Percentiles rank a stretch among this genome's conserved stretches.
Evolutionary conservation across 2,329 filamentous ascomycete genomes (phyloP).

Genomic region (Aureobasidium sp.): DNA sequence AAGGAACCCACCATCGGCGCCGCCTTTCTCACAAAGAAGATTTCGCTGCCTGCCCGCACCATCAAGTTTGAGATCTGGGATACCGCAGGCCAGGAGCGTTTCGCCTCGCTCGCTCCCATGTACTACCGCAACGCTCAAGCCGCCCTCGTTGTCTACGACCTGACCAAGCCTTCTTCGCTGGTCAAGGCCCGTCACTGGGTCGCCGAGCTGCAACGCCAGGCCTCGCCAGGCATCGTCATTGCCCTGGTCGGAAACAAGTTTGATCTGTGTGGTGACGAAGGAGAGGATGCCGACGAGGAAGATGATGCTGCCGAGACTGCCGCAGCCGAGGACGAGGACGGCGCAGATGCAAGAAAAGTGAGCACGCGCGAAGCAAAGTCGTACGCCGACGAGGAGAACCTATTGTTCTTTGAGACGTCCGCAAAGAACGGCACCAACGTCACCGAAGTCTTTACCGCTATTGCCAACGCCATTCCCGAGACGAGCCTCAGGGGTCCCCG

Average conservation of each 20-base stretch:
- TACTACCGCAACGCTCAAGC: slow-evolving; percentile 99
- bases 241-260: slow-evolving; percentile 95
- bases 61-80: slow-evolving; percentile 76
- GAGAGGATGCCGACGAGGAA: slow-evolving; percentile 38
- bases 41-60: slow-evolving; percentile 83
- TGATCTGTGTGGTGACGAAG: slow-evolving; percentile 58
- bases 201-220: slow-evolving; percentile 91
- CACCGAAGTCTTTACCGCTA: slow-evolving; percentile 91
- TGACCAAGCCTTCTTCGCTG: slow-evolving; percentile 91
- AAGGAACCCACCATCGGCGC: slow-evolving; percentile 99
- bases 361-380: slow-evolving; percentile 82
- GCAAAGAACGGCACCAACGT: slow-evolving; percentile 96
- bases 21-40: slow-evolving; percentile 97
- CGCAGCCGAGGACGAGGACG: slow-evolving; percentile 37
- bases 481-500: slow-evolving; percentile 85
- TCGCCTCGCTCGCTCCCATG: slow-evolving; percentile 94
- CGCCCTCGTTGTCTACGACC: slow-evolving; percentile 94
- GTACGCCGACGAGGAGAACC: slow-evolving; percentile 88
- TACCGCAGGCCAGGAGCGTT: slow-evolving; percentile 94
- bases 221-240: slow-evolving; percentile 92
- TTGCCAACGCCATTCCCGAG: slow-evolving; percentile 96
- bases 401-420: slow-evolving; percentile 96
- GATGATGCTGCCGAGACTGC: slow-evolving; percentile 39
- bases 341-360: slow-evolving; percentile 74
- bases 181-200: slow-evolving; percentile 99